Evolutionary conservation across 176 grass and related monocot genomes (phyloP).

Genomic region (Oryza rufipogon): DNA sequence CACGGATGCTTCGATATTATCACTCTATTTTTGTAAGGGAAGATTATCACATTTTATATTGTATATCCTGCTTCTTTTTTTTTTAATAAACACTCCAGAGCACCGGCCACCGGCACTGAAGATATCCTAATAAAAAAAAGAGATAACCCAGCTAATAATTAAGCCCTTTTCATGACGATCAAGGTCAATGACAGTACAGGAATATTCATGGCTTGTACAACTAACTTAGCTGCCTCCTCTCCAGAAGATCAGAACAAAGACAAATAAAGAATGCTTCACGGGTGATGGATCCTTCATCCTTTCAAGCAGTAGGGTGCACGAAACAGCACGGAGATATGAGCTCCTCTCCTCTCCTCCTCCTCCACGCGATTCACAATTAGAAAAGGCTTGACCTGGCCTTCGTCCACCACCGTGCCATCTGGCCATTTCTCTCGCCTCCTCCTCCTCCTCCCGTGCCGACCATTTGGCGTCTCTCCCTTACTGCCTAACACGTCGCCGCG

Average conservation of each 20-base stretch:
- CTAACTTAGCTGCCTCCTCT: background rate
- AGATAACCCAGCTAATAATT: background rate
- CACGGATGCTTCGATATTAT: background rate
- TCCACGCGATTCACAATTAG: conserved; percentile 35
- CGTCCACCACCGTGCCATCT: conserved; percentile 25
- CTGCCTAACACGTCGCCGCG: conserved; percentile 54
- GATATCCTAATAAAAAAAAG: background rate
- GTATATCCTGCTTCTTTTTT: no score
- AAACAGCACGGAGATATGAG: background rate
- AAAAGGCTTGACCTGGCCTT: conserved; percentile 46
- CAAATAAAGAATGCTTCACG: background rate
- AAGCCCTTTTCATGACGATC: background rate
- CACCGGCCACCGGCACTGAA: background rate
- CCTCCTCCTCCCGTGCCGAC: conserved; percentile 22
- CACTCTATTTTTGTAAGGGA: background rate
- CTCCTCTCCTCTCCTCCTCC: background rate
- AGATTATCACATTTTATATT: no score
- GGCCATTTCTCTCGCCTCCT: conserved; percentile 2
- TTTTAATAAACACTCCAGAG: no score
- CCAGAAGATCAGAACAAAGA: background rate
- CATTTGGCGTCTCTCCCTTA: conserved; percentile 35
- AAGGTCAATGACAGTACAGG: background rate
- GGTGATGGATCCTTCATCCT: background rate
- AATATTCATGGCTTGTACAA: background rate
- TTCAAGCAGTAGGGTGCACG: background rate